Evolutionary conservation across 2,329 filamentous ascomycete species (phyloP).

Genomic region (Cryphonectria parasitica): DNA sequence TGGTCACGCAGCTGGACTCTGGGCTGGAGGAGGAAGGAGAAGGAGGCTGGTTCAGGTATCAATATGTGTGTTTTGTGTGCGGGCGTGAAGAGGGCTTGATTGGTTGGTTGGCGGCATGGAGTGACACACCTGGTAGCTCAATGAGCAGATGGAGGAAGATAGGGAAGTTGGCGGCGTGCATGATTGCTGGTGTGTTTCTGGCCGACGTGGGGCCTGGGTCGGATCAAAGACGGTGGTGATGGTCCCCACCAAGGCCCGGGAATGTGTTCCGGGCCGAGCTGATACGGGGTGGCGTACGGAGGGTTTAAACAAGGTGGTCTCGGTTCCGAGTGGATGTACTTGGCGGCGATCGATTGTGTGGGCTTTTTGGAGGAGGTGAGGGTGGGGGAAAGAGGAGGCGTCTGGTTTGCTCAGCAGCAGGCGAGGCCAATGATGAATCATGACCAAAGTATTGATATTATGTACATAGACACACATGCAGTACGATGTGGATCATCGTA

Average conservation of each 20-base stretch:
- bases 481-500: neutral
- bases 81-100: neutral
- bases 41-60: constrained; percentile 40
- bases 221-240: neutral
- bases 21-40: constrained; percentile 51
- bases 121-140: constrained; percentile 21
- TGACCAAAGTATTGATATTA: neutral
- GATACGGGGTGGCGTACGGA: neutral
- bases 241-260: neutral
- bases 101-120: too few relatives aligned
- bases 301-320: neutral
- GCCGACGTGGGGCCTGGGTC: neutral
- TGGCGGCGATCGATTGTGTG: neutral
- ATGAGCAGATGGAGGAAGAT: constrained; percentile 25
- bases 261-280: neutral
- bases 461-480: neutral
- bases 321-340: neutral
- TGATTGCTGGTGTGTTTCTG: neutral
- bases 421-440: constrained; percentile 1
- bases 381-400: too few relatives aligned
- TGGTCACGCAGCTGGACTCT: constrained; percentile 44
- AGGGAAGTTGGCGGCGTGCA: constrained; percentile 24
- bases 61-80: neutral
- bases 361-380: neutral
- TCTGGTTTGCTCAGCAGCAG: neutral